Base-by-base conservation (phyloP, 2,329 filamentous ascomycete genomes). In the Lizonia empirigonia region DNA sequence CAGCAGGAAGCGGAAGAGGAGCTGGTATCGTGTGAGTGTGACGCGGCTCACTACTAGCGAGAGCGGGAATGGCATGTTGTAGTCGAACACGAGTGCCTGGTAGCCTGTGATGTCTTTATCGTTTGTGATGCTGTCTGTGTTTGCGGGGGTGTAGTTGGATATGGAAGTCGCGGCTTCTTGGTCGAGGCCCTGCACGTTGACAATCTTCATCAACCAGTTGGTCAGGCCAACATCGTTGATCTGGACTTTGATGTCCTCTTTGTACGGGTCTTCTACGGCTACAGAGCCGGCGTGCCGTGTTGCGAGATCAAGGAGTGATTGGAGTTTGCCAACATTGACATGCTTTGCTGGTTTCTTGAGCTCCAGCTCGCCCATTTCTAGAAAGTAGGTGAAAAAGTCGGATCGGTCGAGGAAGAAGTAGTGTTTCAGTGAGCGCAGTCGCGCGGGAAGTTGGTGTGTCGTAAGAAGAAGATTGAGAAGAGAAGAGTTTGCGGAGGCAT, bases 381-480 rank as follows among this genome's bases (percentile, higher is more conserved):
- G 85, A 72, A 99, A 99, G 74, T 97, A 96, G 2, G 91, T 91
- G 74, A 99, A 97, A 78, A 96, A 99, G 72, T 99, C 94, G 26
- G 94, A 97, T 7, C 92, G 89, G 64, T 97, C 93, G 56, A 99
- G 86, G 80, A 99, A 99, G 79, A 97, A 99, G 77, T 99, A 99
- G 74, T 99, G 94, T 72, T 99, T 99, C 30, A 99, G 80, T 12
- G 93, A 97, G 36, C 88, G 85, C 49, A 99, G 81, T 29, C 94
- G 85, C 22, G 90, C 88, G 0, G 93, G 92, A 5, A 99, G 82
- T 10, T 90, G 90, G 69, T 99, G 94, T 6, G 94, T 94, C 0
- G 93, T 97, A 32, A 99, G 81, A 2, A 99, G 85, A 0, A 99
- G 82, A 53, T 91, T 88, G 76, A 99, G 86, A 18, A 99, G 81